These are phyloP conservation scores for Dryas octopetala DNA, from an alignment of 306 rosid genomes.

Conservation along the genomic window DNA sequence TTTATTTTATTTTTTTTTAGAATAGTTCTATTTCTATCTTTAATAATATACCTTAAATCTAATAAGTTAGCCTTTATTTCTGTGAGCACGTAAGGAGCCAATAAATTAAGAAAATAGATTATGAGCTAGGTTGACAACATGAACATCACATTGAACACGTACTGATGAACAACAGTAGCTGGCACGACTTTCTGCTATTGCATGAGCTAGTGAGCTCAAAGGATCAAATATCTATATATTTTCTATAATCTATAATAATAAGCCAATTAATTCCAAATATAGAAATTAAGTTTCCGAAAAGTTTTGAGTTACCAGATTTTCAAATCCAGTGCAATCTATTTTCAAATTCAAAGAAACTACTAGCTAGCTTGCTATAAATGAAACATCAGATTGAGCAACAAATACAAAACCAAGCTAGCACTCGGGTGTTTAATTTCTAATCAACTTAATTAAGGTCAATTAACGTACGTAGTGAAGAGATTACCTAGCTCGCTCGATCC, in stretches of 20 bases:
- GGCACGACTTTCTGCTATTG: not conserved
- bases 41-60: too few species aligned
- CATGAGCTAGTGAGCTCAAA: not conserved
- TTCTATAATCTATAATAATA: not conserved
- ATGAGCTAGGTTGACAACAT: not conserved
- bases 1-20: too few species aligned
- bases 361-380: not conserved
- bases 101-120: too few species aligned
- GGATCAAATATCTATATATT: not conserved
- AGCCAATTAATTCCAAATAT: not conserved
- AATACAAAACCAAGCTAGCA: not conserved
- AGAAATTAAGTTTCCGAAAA: not conserved
- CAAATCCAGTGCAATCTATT: not conserved
- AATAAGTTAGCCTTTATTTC: too few species aligned
- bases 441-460: too few species aligned
- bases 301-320: not conserved
- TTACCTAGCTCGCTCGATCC: not conserved
- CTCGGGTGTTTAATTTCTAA: too few species aligned
- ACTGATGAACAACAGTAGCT: too few species aligned
- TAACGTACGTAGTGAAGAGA: not conserved
- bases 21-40: too few species aligned
- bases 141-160: not conserved
- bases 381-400: constrained; percentile 6
- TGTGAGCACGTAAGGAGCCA: too few species aligned
- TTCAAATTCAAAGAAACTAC: too few species aligned